Evolutionary conservation across 805 yeast species (phyloP).

Genomic region (Helenozyma rhizophorensis): DNA sequence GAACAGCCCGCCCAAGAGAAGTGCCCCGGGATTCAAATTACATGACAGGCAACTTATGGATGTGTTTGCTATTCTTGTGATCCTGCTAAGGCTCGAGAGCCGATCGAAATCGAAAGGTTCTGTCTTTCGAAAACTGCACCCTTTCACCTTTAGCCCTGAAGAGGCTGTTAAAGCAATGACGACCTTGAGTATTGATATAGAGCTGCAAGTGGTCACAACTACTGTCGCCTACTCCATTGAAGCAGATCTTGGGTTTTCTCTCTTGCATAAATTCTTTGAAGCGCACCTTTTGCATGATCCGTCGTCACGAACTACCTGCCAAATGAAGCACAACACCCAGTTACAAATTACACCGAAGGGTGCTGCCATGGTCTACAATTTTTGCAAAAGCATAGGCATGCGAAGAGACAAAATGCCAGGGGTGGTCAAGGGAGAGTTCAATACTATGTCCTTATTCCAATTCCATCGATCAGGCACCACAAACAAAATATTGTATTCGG

Average conservation of each 20-base stretch:
- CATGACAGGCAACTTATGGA: conserved; percentile 55
- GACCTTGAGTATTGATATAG: conserved; percentile 43
- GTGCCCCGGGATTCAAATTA: conserved; percentile 20
- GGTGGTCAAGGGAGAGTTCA: conserved; percentile 53
- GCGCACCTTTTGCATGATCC: conserved; percentile 73
- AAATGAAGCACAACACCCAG: conserved; percentile 32
- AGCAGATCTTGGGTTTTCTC: conserved; percentile 38
- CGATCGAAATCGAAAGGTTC: conserved; percentile 16
- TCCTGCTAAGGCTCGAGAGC: conserved; percentile 30
- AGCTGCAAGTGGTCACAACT: conserved; percentile 45
- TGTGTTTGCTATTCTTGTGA: conserved; percentile 49
- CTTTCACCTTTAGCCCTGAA: conserved; percentile 49
- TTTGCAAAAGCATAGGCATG: conserved; percentile 55
- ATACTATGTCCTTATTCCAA: conserved; percentile 64
- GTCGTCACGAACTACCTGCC: conserved; percentile 58
- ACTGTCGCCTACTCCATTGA: conserved; percentile 53
- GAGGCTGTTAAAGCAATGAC: conserved; percentile 53
- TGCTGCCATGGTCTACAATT: conserved; percentile 59
- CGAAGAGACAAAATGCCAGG: conserved; percentile 34
- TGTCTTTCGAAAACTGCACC: conserved; percentile 31
- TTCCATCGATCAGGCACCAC: conserved; percentile 58
- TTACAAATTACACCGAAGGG: conserved; percentile 94
- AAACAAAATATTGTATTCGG: conserved; percentile 59
- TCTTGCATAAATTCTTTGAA: conserved; percentile 50
- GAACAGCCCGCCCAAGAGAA: too few species aligned